Conservation (phyloP, 2,329 filamentous ascomycete genomes). For the Verticillium dahliae region DNA sequence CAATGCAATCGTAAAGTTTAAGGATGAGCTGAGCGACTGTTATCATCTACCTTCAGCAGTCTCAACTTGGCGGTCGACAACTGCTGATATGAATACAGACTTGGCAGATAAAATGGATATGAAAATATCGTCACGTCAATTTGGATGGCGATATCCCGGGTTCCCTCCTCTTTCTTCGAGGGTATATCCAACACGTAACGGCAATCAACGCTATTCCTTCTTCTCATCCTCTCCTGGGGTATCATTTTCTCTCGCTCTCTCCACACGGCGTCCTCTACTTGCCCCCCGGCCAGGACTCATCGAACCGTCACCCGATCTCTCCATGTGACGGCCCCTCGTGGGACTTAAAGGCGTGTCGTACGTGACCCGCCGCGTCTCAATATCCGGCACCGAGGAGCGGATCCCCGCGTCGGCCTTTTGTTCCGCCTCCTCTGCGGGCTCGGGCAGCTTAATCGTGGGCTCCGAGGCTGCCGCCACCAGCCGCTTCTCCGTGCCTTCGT, state of each 20-base stretch:
- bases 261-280: not conserved
- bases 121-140: not conserved
- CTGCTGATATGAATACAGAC: not conserved
- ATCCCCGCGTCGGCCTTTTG: not conserved
- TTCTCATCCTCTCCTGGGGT: not conserved
- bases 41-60: too few species aligned
- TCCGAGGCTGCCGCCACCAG: not conserved
- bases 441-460: not conserved
- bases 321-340: not conserved
- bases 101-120: too few species aligned
- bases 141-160: not conserved
- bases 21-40: too few species aligned
- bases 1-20: too few species aligned
- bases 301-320: not conserved
- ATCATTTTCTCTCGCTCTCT: not conserved
- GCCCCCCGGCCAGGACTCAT: not conserved
- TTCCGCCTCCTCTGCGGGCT: not conserved
- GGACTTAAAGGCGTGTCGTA: not conserved
- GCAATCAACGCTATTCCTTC: not conserved
- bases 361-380: not conserved
- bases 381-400: not conserved
- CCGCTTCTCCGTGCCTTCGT: not conserved
- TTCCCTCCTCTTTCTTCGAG: not conserved
- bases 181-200: not conserved
- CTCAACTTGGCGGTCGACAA: too few species aligned